Conservation (phyloP, 2,329 filamentous ascomycete genomes). For the Fusarium siculi region DNA sequence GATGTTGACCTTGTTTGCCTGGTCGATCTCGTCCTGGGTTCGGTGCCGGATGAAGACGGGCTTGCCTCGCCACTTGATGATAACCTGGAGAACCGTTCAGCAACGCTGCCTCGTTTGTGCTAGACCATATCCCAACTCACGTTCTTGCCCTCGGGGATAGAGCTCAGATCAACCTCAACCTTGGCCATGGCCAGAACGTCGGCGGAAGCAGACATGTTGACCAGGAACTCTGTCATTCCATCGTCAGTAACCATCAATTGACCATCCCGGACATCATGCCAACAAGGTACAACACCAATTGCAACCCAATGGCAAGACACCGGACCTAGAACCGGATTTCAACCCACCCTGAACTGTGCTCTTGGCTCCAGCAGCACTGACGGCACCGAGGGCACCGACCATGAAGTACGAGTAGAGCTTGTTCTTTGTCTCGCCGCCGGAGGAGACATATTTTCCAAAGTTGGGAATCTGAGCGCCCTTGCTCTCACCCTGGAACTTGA, state of each 20-base stretch:
- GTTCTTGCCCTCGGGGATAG: slow-evolving; percentile 99
- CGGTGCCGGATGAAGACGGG: slow-evolving; percentile 99
- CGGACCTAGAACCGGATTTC: slow-evolving; percentile 1
- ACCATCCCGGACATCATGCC: slow-evolving; percentile 13
- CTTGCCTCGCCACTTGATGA: slow-evolving; percentile 99
- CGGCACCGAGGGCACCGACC: slow-evolving; percentile 93
- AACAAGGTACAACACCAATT: slow-evolving; percentile 37
- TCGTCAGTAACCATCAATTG: slow-evolving; percentile 46
- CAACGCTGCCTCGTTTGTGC: neutral
- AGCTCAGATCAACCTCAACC: slow-evolving; percentile 92
- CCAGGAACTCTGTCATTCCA: slow-evolving; percentile 83
- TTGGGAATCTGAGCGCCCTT: slow-evolving; percentile 80
- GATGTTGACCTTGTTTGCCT: slow-evolving; percentile 90
- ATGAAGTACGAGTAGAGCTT: slow-evolving; percentile 98
- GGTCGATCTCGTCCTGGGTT: slow-evolving; percentile 90
- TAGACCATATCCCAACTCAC: slow-evolving; percentile 63
- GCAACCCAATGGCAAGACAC: slow-evolving; percentile 45
- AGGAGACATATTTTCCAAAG: slow-evolving; percentile 88
- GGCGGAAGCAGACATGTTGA: slow-evolving; percentile 99
- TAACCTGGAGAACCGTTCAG: slow-evolving; percentile 68
- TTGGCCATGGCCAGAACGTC: slow-evolving; percentile 99
- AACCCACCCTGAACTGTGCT: slow-evolving; percentile 95
- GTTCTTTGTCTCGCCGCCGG: slow-evolving; percentile 74
- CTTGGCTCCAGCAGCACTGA: slow-evolving; percentile 94
- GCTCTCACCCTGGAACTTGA: slow-evolving; percentile 71